Evolutionary conservation across 441 rosid species (phyloP), one percentile per base, ranked within the genome.

Genomic region (Viola pubescens): DNA sequence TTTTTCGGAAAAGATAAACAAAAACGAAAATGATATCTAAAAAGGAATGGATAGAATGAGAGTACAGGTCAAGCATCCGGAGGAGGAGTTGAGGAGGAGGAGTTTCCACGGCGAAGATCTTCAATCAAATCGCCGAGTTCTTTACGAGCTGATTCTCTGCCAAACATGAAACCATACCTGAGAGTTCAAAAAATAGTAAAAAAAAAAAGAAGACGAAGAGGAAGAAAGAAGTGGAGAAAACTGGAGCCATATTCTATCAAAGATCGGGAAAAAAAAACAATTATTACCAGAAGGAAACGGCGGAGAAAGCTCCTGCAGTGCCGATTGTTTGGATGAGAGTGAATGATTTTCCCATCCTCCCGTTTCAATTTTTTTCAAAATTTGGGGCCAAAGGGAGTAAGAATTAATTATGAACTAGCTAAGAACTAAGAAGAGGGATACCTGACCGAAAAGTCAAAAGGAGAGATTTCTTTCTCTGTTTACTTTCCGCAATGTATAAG

Each of bases 141-240:
- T 70, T 82, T 84, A 47, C 89, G 83, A 61, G 92, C 94, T 5
- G 94, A 84, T 69, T 89, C 94, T 75, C 91, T 79, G 43, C 97
- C 98, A 55, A 85, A 83, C 95, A 85, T 82, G 80, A 91, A 91
- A 19, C 97, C 98, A 59, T 89, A 87, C 95, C 95, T 85, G 63
- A 66, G 3, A 9, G 47, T 10, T 7, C 7, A 65, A 49, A 19
- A 45, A 45, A 49, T 58, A 50, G 54, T 43, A 47, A 39, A 49
- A 46, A 37, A 4, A 37, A 26, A 4, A 45, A n/a, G 4, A 52
- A 39, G 13, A 6, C 9, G n/a, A 11, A 34, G 39, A 51, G 6
- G 51, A 48, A 34, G 11, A 9, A 48, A 48, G 4, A 39, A 38
- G 4, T 10, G 43, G n/a, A 52, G 41, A 7, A 37, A n/a, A 42